Conservation (phyloP, 306 rosid species). For the Begonia fuchsioides region DNA sequence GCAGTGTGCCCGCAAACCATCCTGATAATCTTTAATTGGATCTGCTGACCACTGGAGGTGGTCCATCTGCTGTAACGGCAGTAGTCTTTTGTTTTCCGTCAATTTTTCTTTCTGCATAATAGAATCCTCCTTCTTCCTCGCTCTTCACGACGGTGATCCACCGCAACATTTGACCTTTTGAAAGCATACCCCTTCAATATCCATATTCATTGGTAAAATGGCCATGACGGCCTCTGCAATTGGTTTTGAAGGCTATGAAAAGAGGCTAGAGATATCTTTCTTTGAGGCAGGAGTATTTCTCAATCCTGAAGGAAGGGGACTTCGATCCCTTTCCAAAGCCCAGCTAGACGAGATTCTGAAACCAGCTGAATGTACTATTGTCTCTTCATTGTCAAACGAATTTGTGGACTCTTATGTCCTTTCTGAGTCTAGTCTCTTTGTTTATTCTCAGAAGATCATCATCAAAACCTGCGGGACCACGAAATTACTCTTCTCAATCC, state of each 20-base stretch:
- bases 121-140: background rate
- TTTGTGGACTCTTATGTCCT: conserved; percentile 82
- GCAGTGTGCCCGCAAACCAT: conserved; percentile 95
- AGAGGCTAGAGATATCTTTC: conserved; percentile 84
- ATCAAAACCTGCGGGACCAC: conserved; percentile 97
- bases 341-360: conserved; percentile 70
- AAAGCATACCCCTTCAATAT: conserved; percentile 4
- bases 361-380: conserved; percentile 90
- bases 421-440: conserved; percentile 84
- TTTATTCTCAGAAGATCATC: conserved; percentile 60
- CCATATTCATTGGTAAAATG: conserved; percentile 8
- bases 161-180: conserved; percentile 2
- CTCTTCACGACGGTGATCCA: conserved; percentile 2
- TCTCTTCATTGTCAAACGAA: conserved; percentile 60
- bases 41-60: background rate
- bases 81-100: conserved; percentile 5
- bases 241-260: conserved; percentile 93
- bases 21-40: conserved; percentile 33
- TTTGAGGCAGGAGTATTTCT: conserved; percentile 47
- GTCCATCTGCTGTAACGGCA: conserved; percentile 2
- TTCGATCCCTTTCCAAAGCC: conserved; percentile 46
- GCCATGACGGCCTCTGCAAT: conserved; percentile 74
- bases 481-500: conserved; percentile 68
- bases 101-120: background rate
- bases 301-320: conserved; percentile 63